phyloP scores from a whole-genome alignment of 2,329 filamentous ascomycete species.

The Aspergillus ruber region DNA sequence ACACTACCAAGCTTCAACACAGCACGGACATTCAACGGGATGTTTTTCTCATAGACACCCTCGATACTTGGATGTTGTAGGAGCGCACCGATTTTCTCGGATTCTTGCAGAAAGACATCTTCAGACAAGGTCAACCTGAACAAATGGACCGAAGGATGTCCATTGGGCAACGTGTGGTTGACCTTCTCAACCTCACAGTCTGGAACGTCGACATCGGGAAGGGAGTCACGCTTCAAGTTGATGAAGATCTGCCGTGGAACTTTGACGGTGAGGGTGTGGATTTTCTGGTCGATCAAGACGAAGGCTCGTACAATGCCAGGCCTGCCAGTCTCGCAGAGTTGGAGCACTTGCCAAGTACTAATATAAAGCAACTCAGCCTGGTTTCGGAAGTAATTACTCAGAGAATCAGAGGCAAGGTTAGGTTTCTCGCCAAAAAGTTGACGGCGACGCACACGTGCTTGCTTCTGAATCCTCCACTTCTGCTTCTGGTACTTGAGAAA shows the following conservation, averaged over 20 bases:
- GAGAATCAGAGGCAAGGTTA: conserved; percentile 51
- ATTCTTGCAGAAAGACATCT: conserved; percentile 76
- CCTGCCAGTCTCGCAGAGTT: conserved; percentile 73
- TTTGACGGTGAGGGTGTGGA: conserved; percentile 80
- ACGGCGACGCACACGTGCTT: conserved; percentile 74
- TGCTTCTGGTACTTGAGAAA: conserved; percentile 94
- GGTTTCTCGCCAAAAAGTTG: conserved; percentile 89
- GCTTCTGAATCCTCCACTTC: conserved; percentile 97
- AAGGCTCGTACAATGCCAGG: conserved; percentile 84
- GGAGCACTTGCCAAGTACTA: conserved; percentile 90
- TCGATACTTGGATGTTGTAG: conserved; percentile 94
- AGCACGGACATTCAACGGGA: conserved; percentile 79
- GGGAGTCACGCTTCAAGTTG: conserved; percentile 78
- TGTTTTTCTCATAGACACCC: conserved; percentile 91
- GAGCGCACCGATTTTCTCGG: conserved; percentile 71
- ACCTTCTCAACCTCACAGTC: conserved; percentile 89
- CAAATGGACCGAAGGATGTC: conserved; percentile 85
- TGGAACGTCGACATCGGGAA: conserved; percentile 81
- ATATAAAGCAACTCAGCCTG: conserved; percentile 86
- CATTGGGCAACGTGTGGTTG: conserved; percentile 87
- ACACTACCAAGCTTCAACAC: conserved; percentile 83
- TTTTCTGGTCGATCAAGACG: conserved; percentile 86
- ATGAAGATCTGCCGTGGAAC: conserved; percentile 86
- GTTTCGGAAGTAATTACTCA: conserved; percentile 75
- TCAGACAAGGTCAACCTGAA: conserved; percentile 92